These are phyloP conservation scores for Ceratocystis eucalypticola DNA, from an alignment of 2,329 filamentous ascomycete species.

Conservation along the genomic window DNA sequence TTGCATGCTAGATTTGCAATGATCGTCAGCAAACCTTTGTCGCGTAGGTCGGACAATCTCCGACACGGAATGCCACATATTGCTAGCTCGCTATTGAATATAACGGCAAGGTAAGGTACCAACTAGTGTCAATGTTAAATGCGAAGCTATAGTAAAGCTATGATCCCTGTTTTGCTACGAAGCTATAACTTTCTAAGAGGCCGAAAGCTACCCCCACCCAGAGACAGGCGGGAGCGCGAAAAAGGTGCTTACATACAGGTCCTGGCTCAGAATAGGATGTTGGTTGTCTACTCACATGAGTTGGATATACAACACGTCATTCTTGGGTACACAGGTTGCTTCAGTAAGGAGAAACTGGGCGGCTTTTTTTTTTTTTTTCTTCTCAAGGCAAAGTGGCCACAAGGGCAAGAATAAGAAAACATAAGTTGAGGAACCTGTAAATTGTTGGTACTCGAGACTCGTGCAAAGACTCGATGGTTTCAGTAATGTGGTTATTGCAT, in stretches of 20 bases:
- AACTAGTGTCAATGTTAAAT: background rate
- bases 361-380: background rate
- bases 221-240: background rate
- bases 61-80: background rate
- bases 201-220: background rate
- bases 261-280: background rate
- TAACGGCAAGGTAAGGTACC: background rate
- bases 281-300: no score
- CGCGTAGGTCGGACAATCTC: background rate
- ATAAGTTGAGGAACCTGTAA: background rate
- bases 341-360: background rate
- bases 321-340: no score
- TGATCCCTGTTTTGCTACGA: background rate
- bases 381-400: background rate
- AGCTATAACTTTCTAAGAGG: background rate
- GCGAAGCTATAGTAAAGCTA: no score
- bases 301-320: no score
- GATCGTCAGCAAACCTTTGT: background rate
- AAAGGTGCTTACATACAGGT: background rate
- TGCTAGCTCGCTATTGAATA: background rate
- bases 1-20: background rate
- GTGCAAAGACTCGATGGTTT: background rate
- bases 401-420: background rate
- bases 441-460: background rate
- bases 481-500: background rate